A percentile compares a stretch with the other conserved stretches of the same genome.
Evolutionary conservation across 1,284 basidiomycete species (phyloP).

Genomic region (Tilletia setariae): DNA sequence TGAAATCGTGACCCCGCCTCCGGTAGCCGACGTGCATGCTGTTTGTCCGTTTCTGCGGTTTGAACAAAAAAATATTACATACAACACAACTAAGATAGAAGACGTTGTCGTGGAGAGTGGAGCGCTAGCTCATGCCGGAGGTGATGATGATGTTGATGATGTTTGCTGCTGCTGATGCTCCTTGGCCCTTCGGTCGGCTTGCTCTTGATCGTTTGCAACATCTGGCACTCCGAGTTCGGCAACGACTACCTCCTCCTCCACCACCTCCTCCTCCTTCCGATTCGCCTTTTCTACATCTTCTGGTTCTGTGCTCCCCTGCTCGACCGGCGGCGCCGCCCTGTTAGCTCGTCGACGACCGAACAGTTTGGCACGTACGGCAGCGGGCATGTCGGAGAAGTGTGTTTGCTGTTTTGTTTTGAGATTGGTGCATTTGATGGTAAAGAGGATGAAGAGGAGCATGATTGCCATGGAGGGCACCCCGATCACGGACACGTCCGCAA

Average conservation of each 20-base stretch:
- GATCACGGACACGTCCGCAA: neutral
- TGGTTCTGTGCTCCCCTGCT: neutral
- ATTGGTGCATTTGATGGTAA: neutral
- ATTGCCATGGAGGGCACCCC: neutral
- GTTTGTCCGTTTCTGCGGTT: no score
- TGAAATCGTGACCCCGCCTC: no score
- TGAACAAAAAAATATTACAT: no score
- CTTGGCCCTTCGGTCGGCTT: no score
- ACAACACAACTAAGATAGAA: no score
- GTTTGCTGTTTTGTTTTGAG: neutral
- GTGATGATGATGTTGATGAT: no score
- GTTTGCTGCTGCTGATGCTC: no score
- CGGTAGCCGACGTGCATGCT: no score
- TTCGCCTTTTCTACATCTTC: neutral
- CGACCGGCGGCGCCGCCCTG: neutral
- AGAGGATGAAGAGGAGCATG: neutral
- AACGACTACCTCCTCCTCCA: slow-evolving; percentile 5
- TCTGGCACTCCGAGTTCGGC: neutral
- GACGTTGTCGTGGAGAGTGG: no score
- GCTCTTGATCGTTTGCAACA: neutral
- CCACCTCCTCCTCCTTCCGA: neutral
- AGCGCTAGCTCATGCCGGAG: no score
- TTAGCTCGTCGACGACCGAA: neutral
- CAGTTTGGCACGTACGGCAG: neutral
- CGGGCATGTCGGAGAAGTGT: neutral